Evolutionary conservation across 257 asterid species (phyloP).

Genomic region (Ilex asprella): DNA sequence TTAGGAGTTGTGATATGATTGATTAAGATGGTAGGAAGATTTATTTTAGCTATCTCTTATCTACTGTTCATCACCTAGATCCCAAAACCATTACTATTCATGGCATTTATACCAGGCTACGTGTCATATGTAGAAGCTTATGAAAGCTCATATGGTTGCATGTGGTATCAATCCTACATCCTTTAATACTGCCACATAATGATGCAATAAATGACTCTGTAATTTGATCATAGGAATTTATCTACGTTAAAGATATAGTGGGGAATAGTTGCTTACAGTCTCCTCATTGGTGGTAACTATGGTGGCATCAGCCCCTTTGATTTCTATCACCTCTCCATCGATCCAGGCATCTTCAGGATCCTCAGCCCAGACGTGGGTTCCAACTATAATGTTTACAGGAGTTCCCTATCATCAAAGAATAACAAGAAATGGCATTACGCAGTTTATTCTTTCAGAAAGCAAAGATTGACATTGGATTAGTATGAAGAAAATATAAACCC

Average conservation of each 20-base stretch:
- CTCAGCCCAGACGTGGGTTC: slow-evolving; percentile 90
- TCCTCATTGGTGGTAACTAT: slow-evolving; percentile 55
- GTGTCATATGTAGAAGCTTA: background rate
- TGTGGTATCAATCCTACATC: background rate
- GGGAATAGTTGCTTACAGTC: slow-evolving; percentile 44
- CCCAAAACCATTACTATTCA: no score
- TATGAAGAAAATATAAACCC: slow-evolving; percentile 9
- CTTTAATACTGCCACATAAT: background rate
- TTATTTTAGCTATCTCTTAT: background rate
- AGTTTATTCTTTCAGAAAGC: slow-evolving; percentile 2
- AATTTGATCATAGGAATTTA: background rate
- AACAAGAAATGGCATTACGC: slow-evolving; percentile 9
- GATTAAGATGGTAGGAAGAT: background rate
- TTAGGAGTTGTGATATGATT: background rate
- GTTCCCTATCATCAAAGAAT: slow-evolving; percentile 61
- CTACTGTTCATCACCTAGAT: background rate
- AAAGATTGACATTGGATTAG: slow-evolving; percentile 10
- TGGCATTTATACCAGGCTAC: background rate
- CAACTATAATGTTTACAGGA: slow-evolving; percentile 81
- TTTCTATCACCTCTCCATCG: slow-evolving; percentile 69
- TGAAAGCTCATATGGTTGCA: slow-evolving; percentile 11
- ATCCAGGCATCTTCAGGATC: slow-evolving; percentile 85
- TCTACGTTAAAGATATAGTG: slow-evolving; percentile 1
- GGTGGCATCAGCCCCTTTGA: slow-evolving; percentile 63
- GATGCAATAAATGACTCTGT: background rate